Conservation (phyloP, 2,329 filamentous ascomycete species). For the Daldinia sp. region DNA sequence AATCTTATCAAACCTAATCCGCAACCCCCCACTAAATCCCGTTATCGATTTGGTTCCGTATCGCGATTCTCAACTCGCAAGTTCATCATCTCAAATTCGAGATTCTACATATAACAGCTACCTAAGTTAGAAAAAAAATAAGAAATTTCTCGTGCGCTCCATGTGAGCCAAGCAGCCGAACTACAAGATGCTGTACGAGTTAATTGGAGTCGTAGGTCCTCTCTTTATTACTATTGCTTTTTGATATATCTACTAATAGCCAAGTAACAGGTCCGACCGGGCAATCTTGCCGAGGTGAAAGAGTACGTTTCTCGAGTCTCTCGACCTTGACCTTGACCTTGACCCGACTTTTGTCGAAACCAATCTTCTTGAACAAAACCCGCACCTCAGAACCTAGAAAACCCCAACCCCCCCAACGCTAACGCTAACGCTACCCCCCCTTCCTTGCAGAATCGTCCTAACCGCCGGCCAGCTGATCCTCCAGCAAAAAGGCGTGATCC, state of each 20-base stretch:
- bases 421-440: no score
- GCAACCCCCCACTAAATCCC: constrained; percentile 5
- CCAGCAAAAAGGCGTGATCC: constrained; percentile 85
- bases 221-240: not conserved
- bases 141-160: constrained; percentile 19
- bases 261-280: constrained; percentile 83
- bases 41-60: constrained; percentile 23
- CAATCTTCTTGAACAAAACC: no score
- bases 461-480: constrained; percentile 87
- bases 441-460: constrained; percentile 79
- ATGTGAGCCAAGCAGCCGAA: constrained; percentile 32
- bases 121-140: not conserved
- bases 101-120: no score
- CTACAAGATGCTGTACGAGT: constrained; percentile 84
- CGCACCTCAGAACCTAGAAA: not conserved
- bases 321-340: not conserved
- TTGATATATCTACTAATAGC: constrained; percentile 16
- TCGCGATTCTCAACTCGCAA: constrained; percentile 26
- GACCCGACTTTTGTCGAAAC: no score
- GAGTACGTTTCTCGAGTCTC: constrained; percentile 71
- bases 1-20: constrained; percentile 8
- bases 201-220: constrained; percentile 87
- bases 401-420: not conserved
- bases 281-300: constrained; percentile 91
- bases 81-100: constrained; percentile 16